phyloP scores from a whole-genome alignment of 306 rosid genomes.

The Glycine soja region DNA sequence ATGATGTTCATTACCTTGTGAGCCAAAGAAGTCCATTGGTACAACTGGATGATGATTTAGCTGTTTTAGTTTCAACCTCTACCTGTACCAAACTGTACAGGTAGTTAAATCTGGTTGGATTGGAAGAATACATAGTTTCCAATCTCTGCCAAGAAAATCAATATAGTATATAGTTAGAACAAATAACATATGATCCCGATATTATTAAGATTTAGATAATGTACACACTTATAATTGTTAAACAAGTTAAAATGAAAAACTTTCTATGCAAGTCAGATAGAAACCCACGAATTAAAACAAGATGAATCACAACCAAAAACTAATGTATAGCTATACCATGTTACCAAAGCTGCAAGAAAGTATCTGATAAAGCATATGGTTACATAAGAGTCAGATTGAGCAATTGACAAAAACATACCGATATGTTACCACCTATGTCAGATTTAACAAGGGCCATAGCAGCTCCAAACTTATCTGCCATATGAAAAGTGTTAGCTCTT shows the following conservation, averaged over 20 bases:
- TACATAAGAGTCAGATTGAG: constrained; percentile 7
- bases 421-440: constrained; percentile 84
- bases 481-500: constrained; percentile 43
- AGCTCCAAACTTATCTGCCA: constrained; percentile 96
- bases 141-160: constrained; percentile 73
- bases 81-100: constrained; percentile 79
- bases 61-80: constrained; percentile 83
- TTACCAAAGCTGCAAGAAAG: constrained; percentile 24
- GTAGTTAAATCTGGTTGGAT: constrained; percentile 65
- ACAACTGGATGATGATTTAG: constrained; percentile 94
- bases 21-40: constrained; percentile 99
- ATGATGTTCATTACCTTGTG: constrained; percentile 71
- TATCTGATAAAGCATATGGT: constrained; percentile 4
- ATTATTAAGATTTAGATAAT: not conserved
- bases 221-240: not conserved
- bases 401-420: constrained; percentile 57
- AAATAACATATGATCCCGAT: constrained; percentile 9
- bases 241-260: constrained; percentile 12
- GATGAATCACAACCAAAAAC: constrained; percentile 10
- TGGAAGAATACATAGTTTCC: constrained; percentile 71
- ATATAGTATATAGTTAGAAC: constrained; percentile 39
- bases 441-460: constrained; percentile 87
- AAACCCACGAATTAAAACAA: not conserved
- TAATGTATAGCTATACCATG: constrained; percentile 24
- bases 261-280: constrained; percentile 10